phyloP scores from a whole-genome alignment of 768 basidiomycete genomes.

The Mycena epipterygia region DNA sequence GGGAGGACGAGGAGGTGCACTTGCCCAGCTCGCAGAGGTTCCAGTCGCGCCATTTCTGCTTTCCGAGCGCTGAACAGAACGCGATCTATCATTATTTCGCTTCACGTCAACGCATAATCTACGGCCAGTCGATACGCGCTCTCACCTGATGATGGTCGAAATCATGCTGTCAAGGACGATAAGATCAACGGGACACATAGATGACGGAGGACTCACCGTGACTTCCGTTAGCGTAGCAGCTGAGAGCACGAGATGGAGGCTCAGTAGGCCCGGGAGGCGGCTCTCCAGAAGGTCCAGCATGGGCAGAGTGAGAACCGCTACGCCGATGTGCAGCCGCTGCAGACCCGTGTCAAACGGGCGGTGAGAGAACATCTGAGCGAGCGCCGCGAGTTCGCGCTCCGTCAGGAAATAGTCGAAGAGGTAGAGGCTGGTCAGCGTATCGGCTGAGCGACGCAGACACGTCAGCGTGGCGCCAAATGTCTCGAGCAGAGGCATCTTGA shows the following conservation, averaged over 20 bases:
- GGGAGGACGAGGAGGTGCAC: background rate
- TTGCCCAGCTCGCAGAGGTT: constrained; percentile 8
- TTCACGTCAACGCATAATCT: too few species aligned
- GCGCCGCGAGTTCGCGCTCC: constrained; percentile 38
- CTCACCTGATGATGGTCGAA: too few species aligned
- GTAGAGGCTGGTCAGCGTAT: constrained; percentile 43
- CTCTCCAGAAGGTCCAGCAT: constrained; percentile 23
- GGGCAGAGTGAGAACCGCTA: constrained; percentile 28
- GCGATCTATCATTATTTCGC: background rate
- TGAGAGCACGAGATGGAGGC: constrained; percentile 21
- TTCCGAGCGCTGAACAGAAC: constrained; percentile 1
- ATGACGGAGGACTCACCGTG: background rate
- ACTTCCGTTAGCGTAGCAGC: background rate
- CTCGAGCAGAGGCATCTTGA: constrained; percentile 26
- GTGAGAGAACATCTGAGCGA: constrained; percentile 41
- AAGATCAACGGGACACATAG: too few species aligned
- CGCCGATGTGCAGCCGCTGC: constrained; percentile 40
- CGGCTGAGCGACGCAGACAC: constrained; percentile 41
- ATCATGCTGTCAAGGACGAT: too few species aligned
- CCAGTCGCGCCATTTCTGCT: constrained; percentile 20
- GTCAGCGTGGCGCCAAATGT: constrained; percentile 42
- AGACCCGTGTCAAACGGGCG: constrained; percentile 37
- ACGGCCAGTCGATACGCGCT: too few species aligned
- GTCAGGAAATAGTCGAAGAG: constrained; percentile 42
- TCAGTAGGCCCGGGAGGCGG: constrained; percentile 18